Evolutionary conservation across 352 stramenopile species (phyloP).

Genomic region (Thraustochytrium striatum): DNA sequence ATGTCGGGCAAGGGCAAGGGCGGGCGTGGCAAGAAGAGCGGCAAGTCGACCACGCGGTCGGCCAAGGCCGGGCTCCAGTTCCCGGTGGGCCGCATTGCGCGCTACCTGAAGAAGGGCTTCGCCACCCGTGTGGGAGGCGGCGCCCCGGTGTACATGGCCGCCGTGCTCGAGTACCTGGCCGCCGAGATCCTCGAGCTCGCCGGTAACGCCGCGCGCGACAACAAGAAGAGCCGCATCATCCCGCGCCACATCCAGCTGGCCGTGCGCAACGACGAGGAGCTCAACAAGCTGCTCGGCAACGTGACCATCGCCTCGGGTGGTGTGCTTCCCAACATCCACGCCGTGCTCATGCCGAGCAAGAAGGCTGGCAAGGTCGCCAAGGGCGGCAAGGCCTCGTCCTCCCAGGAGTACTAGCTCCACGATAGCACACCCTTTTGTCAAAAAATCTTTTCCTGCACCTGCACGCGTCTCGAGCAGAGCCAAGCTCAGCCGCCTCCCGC

Average conservation of each 20-base stretch:
- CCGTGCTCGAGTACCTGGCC: slow-evolving; percentile 63
- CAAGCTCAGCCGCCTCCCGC: too few species aligned
- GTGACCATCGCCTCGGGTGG: slow-evolving; percentile 84
- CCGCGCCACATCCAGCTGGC: slow-evolving; percentile 71
- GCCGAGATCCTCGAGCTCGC: slow-evolving; percentile 62
- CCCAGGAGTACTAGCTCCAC: slow-evolving; percentile 46
- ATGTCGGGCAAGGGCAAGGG: slow-evolving; percentile 51
- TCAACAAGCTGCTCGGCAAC: slow-evolving; percentile 87
- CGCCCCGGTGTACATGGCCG: slow-evolving; percentile 72
- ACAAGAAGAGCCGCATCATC: slow-evolving; percentile 73
- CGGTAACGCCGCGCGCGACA: slow-evolving; percentile 59
- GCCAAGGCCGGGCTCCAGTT: slow-evolving; percentile 65
- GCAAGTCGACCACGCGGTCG: slow-evolving; percentile 50
- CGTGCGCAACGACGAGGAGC: slow-evolving; percentile 86
- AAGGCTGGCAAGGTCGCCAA: slow-evolving; percentile 7
- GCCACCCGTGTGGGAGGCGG: slow-evolving; percentile 70
- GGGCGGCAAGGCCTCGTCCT: slow-evolving; percentile 20
- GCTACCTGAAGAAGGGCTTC: slow-evolving; percentile 76
- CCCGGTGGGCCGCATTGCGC: slow-evolving; percentile 72
- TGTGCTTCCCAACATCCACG: slow-evolving; percentile 72
- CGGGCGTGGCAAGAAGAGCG: slow-evolving; percentile 45
- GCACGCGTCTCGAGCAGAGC: too few species aligned
- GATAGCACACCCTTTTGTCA: too few species aligned
- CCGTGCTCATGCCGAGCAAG: slow-evolving; percentile 65
- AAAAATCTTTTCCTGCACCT: too few species aligned